These are phyloP conservation scores for Hyphopichia burtonii DNA, from an alignment of 1,139 yeast species.

Conservation along the genomic window DNA sequence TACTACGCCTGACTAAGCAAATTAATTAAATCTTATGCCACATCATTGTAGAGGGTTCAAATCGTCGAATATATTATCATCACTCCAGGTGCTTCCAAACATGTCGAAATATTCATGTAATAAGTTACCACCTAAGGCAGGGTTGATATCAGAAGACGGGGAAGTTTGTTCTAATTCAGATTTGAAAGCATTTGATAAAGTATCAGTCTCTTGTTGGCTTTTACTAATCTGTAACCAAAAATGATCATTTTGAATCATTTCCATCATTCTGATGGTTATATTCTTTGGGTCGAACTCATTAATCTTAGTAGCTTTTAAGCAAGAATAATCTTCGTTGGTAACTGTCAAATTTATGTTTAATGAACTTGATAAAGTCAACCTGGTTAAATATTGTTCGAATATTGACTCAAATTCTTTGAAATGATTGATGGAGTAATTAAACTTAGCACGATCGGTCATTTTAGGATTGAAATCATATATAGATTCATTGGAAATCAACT, in stretches of 20 bases:
- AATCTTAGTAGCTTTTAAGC: background rate
- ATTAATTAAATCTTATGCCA: no score
- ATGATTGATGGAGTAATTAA: background rate
- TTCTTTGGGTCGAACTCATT: background rate
- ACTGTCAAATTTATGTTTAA: background rate
- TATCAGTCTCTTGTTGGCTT: background rate
- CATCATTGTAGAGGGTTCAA: background rate
- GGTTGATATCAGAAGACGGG: background rate
- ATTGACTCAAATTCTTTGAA: constrained; percentile 1
- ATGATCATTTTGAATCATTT: constrained; percentile 2
- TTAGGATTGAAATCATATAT: constrained; percentile 2
- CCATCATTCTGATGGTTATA: background rate
- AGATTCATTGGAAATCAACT: background rate
- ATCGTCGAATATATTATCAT: background rate
- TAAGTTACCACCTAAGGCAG: constrained; percentile 1
- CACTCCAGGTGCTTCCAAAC: background rate
- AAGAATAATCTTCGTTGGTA: background rate
- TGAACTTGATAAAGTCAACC: background rate
- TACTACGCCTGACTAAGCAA: no score
- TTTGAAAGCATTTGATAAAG: constrained; percentile 1
- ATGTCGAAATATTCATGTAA: constrained; percentile 3
- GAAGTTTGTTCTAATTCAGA: constrained; percentile 1
- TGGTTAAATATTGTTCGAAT: background rate
- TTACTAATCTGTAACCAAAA: constrained; percentile 2
- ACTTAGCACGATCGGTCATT: constrained; percentile 1